These are phyloP conservation scores for Spinellus fusiger DNA, from an alignment of 192 early-diverging fungal genomes.

Conservation along the genomic window DNA sequence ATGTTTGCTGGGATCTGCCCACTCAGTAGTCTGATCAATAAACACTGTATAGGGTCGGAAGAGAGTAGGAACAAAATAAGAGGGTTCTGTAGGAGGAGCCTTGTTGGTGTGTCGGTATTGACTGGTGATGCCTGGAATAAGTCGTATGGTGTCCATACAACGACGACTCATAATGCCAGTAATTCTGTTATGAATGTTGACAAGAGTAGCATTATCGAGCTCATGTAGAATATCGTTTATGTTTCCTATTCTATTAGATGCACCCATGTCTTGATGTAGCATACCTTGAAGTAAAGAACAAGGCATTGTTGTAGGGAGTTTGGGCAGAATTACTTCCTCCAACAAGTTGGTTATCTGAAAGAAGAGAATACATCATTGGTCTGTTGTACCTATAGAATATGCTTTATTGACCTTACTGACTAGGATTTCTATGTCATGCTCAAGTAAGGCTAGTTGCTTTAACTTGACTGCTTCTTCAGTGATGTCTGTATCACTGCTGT, in stretches of 20 bases:
- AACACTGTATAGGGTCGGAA: constrained; percentile 36
- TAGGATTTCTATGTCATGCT: constrained; percentile 36
- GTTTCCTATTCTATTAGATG: constrained; percentile 19
- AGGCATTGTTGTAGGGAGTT: constrained; percentile 37
- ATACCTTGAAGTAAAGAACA: constrained; percentile 39
- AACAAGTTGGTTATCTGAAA: not conserved
- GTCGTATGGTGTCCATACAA: constrained; percentile 39
- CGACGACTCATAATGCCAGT: constrained; percentile 37
- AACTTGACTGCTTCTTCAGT: constrained; percentile 19
- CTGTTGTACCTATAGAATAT: not conserved
- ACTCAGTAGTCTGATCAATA: constrained; percentile 22
- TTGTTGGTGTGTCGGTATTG: constrained; percentile 39
- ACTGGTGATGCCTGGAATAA: constrained; percentile 32
- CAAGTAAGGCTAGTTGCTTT: constrained; percentile 34
- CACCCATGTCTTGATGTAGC: not conserved
- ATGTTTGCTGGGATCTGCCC: constrained; percentile 19
- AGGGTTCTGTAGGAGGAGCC: constrained; percentile 39
- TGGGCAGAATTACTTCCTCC: constrained; percentile 32
- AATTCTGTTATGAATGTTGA: constrained; percentile 33
- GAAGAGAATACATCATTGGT: not conserved
- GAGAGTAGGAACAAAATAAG: constrained; percentile 44
- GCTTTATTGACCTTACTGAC: constrained; percentile 5
- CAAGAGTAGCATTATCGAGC: constrained; percentile 20
- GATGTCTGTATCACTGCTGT: not conserved
- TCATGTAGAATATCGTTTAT: constrained; percentile 5